These are phyloP conservation scores for Mucor mucedo DNA, from an alignment of 371 early-diverging fungal species.

Conservation along the genomic window DNA sequence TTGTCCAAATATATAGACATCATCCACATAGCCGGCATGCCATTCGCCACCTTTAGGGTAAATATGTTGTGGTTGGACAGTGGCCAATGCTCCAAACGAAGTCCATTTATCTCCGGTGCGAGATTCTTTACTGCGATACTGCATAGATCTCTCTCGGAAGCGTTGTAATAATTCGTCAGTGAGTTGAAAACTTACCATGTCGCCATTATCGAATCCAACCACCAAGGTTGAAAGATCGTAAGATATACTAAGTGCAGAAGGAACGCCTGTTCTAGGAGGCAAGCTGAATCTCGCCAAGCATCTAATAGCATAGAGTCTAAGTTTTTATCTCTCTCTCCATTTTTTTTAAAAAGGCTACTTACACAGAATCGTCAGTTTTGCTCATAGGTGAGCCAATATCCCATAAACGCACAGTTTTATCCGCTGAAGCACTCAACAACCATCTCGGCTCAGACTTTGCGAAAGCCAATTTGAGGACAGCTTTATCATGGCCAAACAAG, in stretches of 20 bases:
- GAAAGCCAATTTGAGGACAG: slow-evolving; percentile 51
- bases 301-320: slow-evolving; percentile 7
- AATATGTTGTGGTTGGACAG: slow-evolving; percentile 23
- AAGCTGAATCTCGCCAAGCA: slow-evolving; percentile 45
- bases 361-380: slow-evolving; percentile 34
- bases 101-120: neutral
- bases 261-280: slow-evolving; percentile 27
- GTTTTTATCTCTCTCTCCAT: no score
- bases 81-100: neutral
- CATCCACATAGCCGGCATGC: slow-evolving; percentile 67
- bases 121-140: neutral
- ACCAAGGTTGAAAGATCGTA: slow-evolving; percentile 32
- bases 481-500: slow-evolving; percentile 56
- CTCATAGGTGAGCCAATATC: slow-evolving; percentile 57
- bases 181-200: slow-evolving; percentile 32
- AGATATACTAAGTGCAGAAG: slow-evolving; percentile 34
- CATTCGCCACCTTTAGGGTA: slow-evolving; percentile 62
- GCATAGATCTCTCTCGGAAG: neutral
- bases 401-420: slow-evolving; percentile 63
- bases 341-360: slow-evolving; percentile 2
- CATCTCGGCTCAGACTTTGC: slow-evolving; percentile 54
- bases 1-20: slow-evolving; percentile 47
- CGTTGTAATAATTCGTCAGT: neutral
- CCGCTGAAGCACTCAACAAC: slow-evolving; percentile 62
- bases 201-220: slow-evolving; percentile 42